Evolutionary conservation across 306 rosid genomes (phyloP).

Genomic region (Hippophae gyantsensis): DNA sequence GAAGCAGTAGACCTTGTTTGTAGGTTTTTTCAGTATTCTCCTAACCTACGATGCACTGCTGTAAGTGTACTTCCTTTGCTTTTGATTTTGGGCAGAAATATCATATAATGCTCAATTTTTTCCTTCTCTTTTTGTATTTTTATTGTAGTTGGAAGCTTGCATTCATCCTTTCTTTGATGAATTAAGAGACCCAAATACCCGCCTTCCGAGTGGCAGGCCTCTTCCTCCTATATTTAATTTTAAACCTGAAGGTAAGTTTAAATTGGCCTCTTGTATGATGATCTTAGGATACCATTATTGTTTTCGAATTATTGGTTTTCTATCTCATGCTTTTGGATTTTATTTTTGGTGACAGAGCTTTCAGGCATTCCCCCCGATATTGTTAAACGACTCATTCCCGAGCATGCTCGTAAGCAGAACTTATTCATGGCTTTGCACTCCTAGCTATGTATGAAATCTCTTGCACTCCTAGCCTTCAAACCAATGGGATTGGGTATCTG

Average conservation of each 20-base stretch:
- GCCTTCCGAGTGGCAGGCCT: constrained; percentile 98
- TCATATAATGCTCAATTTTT: neutral
- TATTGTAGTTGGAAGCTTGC: constrained; percentile 90
- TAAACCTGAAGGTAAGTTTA: constrained; percentile 64
- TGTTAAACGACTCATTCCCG: constrained; percentile 74
- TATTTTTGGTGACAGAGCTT: constrained; percentile 54
- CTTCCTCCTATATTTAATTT: constrained; percentile 95
- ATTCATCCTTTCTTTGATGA: constrained; percentile 98
- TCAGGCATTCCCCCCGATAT: constrained; percentile 65
- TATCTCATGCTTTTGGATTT: constrained; percentile 3
- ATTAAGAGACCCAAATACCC: constrained; percentile 83
- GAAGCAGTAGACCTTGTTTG: constrained; percentile 99
- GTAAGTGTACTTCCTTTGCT: constrained; percentile 34
- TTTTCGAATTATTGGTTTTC: neutral
- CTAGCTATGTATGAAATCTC: constrained; percentile 28
- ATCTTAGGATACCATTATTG: constrained; percentile 1
- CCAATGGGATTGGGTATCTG: constrained; percentile 1
- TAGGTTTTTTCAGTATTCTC: constrained; percentile 98
- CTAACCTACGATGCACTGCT: constrained; percentile 96
- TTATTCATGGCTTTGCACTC: constrained; percentile 90
- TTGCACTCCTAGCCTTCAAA: constrained; percentile 7
- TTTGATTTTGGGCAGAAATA: constrained; percentile 2
- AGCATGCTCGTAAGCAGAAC: constrained; percentile 94
- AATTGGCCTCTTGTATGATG: neutral
- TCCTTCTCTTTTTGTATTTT: neutral